These are phyloP conservation scores for Pseudomicrostroma phylloplanum DNA, from an alignment of 1,284 basidiomycete species.

Conservation along the genomic window DNA sequence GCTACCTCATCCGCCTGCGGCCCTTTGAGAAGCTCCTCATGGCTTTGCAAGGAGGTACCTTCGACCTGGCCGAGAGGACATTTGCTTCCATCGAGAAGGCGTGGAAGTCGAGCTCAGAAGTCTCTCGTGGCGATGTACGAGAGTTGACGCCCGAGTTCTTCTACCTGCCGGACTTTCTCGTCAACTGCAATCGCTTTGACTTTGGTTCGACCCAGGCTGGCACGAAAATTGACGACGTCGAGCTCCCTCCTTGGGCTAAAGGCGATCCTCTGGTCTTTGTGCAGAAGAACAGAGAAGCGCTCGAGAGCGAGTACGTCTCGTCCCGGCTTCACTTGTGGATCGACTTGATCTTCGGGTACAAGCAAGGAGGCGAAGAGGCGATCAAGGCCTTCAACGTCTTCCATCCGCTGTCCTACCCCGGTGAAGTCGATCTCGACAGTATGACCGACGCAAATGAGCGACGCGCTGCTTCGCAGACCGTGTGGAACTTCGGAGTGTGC, in stretches of 20 bases:
- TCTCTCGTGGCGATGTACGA: slow-evolving; percentile 84
- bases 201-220: slow-evolving; percentile 80
- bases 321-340: slow-evolving; percentile 83
- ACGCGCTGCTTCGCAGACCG: slow-evolving; percentile 86
- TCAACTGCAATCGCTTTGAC: slow-evolving; percentile 57
- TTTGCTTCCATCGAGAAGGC: slow-evolving; percentile 68
- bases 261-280: slow-evolving; percentile 78
- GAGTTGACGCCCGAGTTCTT: slow-evolving; percentile 93
- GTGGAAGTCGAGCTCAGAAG: slow-evolving; percentile 76
- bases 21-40: slow-evolving; percentile 55
- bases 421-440: slow-evolving; percentile 55
- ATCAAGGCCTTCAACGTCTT: slow-evolving; percentile 72
- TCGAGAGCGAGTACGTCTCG: slow-evolving; percentile 85
- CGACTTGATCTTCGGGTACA: slow-evolving; percentile 59
- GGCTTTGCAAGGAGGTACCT: slow-evolving; percentile 59
- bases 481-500: slow-evolving; percentile 68
- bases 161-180: slow-evolving; percentile 55
- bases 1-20: slow-evolving; percentile 80
- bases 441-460: slow-evolving; percentile 79
- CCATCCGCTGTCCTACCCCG: slow-evolving; percentile 90
- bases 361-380: slow-evolving; percentile 38
- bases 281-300: slow-evolving; percentile 70
- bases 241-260: slow-evolving; percentile 84
- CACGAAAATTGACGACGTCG: slow-evolving; percentile 78
- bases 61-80: slow-evolving; percentile 88